Evolutionary conservation across 2,329 filamentous ascomycete species (phyloP).

Genomic region (Hypoxylon rubiginosum): DNA sequence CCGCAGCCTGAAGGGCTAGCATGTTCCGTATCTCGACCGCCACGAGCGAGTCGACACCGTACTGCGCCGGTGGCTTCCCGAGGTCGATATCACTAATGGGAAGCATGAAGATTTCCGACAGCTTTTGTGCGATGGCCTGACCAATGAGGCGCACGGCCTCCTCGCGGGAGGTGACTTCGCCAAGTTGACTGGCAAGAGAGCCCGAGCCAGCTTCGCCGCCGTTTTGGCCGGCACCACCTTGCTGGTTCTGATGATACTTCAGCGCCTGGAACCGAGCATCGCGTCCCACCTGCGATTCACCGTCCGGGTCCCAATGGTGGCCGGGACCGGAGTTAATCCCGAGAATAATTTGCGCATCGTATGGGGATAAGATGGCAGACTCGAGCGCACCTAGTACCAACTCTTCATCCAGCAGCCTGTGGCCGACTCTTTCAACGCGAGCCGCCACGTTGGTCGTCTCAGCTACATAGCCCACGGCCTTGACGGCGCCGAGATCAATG

Average conservation of each 20-base stretch:
- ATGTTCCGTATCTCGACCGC: conserved; percentile 43
- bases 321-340: conserved; percentile 12
- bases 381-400: conserved; percentile 11
- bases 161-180: not conserved
- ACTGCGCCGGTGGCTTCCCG: conserved; percentile 12
- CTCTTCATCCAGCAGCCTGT: conserved; percentile 7
- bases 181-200: conserved; percentile 1
- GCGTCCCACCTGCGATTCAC: conserved; percentile 12
- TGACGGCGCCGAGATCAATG: conserved; percentile 17
- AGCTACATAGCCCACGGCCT: conserved; percentile 15
- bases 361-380: conserved; percentile 6
- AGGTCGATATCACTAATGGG: conserved; percentile 30
- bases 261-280: conserved; percentile 25
- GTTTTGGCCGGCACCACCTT: not conserved
- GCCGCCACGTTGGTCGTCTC: not conserved
- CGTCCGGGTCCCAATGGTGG: conserved; percentile 14
- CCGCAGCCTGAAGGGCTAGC: conserved; percentile 22
- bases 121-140: conserved; percentile 22
- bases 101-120: conserved; percentile 38
- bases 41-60: conserved; percentile 43
- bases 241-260: not conserved
- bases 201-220: not conserved
- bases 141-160: not conserved
- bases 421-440: conserved; percentile 5
- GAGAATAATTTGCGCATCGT: conserved; percentile 6